phyloP scores from a whole-genome alignment of 352 stramenopile genomes.

The Globisporangium rhizosaccharum region DNA sequence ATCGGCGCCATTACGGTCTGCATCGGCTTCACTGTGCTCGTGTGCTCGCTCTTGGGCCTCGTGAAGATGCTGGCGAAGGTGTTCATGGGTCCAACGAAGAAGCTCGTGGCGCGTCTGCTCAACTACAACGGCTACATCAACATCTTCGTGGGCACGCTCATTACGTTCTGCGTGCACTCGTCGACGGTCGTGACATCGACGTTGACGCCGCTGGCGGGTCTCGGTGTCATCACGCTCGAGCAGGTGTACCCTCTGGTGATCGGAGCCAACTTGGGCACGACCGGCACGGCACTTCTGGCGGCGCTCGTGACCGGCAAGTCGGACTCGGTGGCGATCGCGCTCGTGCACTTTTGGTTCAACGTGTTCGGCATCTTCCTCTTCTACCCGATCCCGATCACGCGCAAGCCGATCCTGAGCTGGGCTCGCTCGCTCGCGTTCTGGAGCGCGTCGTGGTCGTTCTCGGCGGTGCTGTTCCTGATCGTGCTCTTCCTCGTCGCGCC shows the following conservation, averaged over 20 bases:
- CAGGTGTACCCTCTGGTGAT: constrained; percentile 89
- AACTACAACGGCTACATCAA: constrained; percentile 88
- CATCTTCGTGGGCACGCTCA: constrained; percentile 74
- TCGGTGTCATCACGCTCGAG: constrained; percentile 85
- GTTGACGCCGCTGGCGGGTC: constrained; percentile 82
- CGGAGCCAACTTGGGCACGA: constrained; percentile 91
- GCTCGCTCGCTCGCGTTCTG: constrained; percentile 63
- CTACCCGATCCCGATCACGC: constrained; percentile 88
- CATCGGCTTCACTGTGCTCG: constrained; percentile 41
- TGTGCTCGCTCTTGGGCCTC: constrained; percentile 39
- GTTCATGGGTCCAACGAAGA: constrained; percentile 81
- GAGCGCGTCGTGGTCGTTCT: constrained; percentile 51
- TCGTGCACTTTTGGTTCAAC: constrained; percentile 93
- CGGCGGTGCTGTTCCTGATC: constrained; percentile 46
- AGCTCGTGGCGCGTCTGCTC: constrained; percentile 82
- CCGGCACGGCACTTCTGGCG: constrained; percentile 82
- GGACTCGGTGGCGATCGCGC: constrained; percentile 79
- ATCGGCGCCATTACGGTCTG: constrained; percentile 39
- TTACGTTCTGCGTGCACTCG: constrained; percentile 89
- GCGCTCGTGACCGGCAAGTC: constrained; percentile 78
- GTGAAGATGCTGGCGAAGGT: constrained; percentile 52
- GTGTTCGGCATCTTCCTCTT: constrained; percentile 87
- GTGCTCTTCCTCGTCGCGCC: constrained; percentile 45
- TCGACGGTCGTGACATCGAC: constrained; percentile 89
- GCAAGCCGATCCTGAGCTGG: constrained; percentile 66